Base-by-base conservation (phyloP, 2,329 filamentous ascomycete genomes). In the Diplodia sapinea region DNA sequence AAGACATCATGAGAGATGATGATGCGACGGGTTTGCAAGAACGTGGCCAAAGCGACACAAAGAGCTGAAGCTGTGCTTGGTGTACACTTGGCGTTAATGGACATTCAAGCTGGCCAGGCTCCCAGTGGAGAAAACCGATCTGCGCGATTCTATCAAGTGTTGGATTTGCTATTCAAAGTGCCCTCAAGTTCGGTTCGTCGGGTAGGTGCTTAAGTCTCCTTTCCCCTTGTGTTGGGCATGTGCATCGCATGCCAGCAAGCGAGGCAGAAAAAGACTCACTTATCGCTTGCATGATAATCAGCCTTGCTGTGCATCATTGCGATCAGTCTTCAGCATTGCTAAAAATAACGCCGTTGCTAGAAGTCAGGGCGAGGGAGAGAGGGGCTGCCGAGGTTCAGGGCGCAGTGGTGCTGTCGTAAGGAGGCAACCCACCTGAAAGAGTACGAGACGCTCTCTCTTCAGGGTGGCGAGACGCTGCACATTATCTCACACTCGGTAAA, bases 381-480 rank as follows among this genome's bases (percentile, higher is more conserved):
- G 31, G 23, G 11, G 12, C 38, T 59, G 20, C 23, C 56, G 23
- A 36, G 56, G 38, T 20, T 47, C 23, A 23, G 43, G 56, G n/a
- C 15, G 23, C 9, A 12, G 36, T 38, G 36, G 36, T 13, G 36
- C 11, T 38, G 36, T 38, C 36, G 36, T 38, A 8, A 38, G 36
- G 11, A 38, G 36, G 36, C 36, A 15, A n/a, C n/a, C 1, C 56
- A 20, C 7, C 36, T 59, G 23, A 20, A 15, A 20, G 20, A 29
- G 31, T 36, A 57, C 33, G 33, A 43, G 38, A n/a, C 26, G 20
- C 7, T 20, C 8, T 12, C 38, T 59, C 38, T 59, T 47, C 56
- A 59, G 20, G 38, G 56, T 59, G 56, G 56, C 56, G 56, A 59
- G 56, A 59, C 56, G n/a, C 56, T 59, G 56, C 56, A 31, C 23